A percentile compares a stretch with the other conserved stretches of the same genome.
phyloP scores from a whole-genome alignment of 1,284 basidiomycete genomes.

The Pyrrhoderma noxium region DNA sequence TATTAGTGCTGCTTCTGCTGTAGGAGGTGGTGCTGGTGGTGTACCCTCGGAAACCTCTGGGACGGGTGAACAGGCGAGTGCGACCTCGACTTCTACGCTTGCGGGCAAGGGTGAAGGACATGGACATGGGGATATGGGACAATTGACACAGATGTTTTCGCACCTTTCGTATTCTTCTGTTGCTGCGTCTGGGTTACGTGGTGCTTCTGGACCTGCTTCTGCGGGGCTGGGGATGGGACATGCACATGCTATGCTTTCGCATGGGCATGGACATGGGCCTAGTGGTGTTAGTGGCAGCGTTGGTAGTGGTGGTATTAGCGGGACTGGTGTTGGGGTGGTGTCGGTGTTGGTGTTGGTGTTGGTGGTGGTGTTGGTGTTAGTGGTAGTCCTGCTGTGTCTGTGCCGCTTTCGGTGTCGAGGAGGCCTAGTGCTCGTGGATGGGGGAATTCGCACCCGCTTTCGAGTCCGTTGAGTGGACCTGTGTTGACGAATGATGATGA shows the following conservation, averaged over 20 bases:
- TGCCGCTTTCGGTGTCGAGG: constrained; percentile 11
- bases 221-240: no score
- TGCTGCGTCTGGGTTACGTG: constrained; percentile 23
- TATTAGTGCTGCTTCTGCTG: no score
- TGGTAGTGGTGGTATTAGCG: constrained; percentile 20
- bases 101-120: not conserved
- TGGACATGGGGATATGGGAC: constrained; percentile 18
- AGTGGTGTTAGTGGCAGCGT: not conserved
- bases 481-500: constrained; percentile 56
- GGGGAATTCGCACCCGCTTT: constrained; percentile 17
- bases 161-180: constrained; percentile 41
- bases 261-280: not conserved
- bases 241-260: constrained; percentile 27
- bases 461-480: constrained; percentile 51
- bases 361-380: constrained; percentile 16
- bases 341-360: constrained; percentile 9
- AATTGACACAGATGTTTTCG: constrained; percentile 43
- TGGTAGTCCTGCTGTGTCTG: constrained; percentile 33
- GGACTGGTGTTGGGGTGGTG: constrained; percentile 31
- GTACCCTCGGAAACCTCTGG: no score
- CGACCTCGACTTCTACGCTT: constrained; percentile 6
- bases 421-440: constrained; percentile 12
- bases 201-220: constrained; percentile 17
- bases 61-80: no score
- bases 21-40: no score